Evolutionary conservation across 441 rosid genomes (phyloP), one percentile per base, ranked within the genome.

Genomic region (Populus hybrid): DNA sequence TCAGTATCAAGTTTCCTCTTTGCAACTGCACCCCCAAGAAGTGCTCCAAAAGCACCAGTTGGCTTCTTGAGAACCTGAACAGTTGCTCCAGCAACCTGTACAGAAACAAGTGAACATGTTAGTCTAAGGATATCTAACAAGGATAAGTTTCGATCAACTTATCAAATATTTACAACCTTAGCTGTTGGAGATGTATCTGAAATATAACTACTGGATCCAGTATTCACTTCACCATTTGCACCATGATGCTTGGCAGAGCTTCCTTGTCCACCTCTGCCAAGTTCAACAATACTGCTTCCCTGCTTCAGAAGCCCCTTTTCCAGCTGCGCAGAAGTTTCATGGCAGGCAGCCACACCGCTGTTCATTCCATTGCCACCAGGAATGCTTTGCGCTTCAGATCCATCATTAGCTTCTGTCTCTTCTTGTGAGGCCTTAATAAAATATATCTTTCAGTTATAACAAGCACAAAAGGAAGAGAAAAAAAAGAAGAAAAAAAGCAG

Each of bases 21-120:
- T 50, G 81, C 69, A 28, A 80, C 76, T 21, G 76, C 59, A 50
- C 75, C 82, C 61, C 97, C 94, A 36, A 88, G 84, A 79, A 91
- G 80, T 36, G 89, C 89, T 69, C 90, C 95, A 71, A 92, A 84
- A 81, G 84, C 89, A 78, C 91, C 77, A 69, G 78, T 84, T 68
- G 90, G 92, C 82, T 88, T 90, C 90, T 88, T 89, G 69, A 79
- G 85, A 78, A 72, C 87, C 83, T 82, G 90, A 81, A 87, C 84
- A 33, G 85, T 85, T 53, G 89, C 89, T 79, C 80, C 89, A 74
- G 85, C 71, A 80, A 45, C 89, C 97, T 95, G 80, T 69, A 71
- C 45, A 69, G 74, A 53, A 59, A 77, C 76, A 77, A 71, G 78
- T 64, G 77, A 68, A 23, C 31, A 28, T 73, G 33, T 78, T 63